Base-by-base conservation (phyloP, 306 rosid genomes). In the Alnus rubra region DNA sequence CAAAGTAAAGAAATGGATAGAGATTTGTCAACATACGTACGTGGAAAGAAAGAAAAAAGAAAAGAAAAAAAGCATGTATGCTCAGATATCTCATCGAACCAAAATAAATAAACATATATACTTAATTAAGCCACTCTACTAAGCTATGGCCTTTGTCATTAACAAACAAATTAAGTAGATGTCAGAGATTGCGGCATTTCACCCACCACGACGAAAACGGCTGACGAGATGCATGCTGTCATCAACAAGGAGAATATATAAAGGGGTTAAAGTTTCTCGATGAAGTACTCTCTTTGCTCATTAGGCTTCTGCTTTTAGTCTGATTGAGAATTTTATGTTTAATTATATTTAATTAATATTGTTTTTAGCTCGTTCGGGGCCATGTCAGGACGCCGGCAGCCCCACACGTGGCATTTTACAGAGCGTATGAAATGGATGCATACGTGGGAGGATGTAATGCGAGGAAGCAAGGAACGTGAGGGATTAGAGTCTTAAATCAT, bases 161-260 rank as follows among this genome's bases (percentile, higher is more conserved):
- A 55, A 65, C 63, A 64, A 82, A 75, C 69, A 75, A 70, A 23
- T 23, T 23, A 23, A 39, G 65, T 2, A 72, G 9, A 60, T 77
- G 76, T 83, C 60, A 76, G 81, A 65, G 81, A 80, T 84, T 84
- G 67, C 82, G 82, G 84, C 87, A 76, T 65, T 76, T 80, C 81
- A 73, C 79, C 76, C 79, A 77, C 65, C 84, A 30, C 19, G 8
- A 31, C 6, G 14, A 35, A 3, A 35, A 9, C 77, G 55, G 54
- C 76, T 50, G 13, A 39, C 33, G 23, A 52, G 65, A 76, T 64
- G 72, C 78, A 76, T 64, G 72, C 78, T 42, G 76, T 82, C 77
- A 76, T 73, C 77, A 45, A 70, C 80, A 37, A 14, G 16, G 23
- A 31, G 75, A 71, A 73, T 58, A 23, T 23, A 23, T 23, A 23